phyloP scores from a whole-genome alignment of 352 stramenopile genomes.

The Phytopythium cucurbitacearum region DNA sequence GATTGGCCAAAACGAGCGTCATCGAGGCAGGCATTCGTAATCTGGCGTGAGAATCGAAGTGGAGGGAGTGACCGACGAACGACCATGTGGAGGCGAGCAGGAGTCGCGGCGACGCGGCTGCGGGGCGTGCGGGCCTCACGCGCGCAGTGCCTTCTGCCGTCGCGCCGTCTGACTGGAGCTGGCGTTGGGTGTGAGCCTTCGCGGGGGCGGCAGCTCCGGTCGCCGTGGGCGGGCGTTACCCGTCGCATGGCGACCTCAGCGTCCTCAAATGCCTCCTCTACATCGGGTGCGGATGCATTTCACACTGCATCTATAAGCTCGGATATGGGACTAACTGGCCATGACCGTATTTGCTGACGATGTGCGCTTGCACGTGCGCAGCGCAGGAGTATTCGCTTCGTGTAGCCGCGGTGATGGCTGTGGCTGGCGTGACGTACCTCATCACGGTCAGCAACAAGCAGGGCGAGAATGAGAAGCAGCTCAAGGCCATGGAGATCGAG shows the following conservation, averaged over 20 bases:
- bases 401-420: conserved; percentile 21
- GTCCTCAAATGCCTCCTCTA: too few relatives aligned
- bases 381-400: conserved; percentile 18
- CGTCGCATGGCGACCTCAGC: too few relatives aligned
- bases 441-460: conserved; percentile 37
- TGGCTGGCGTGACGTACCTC: conserved; percentile 43
- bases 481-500: conserved; percentile 64
- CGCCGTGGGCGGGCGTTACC: too few relatives aligned
- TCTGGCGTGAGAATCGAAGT: background rate
- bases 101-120: background rate
- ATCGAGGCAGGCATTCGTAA: background rate
- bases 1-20: background rate
- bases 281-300: too few relatives aligned
- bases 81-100: conserved; percentile 3
- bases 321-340: too few relatives aligned
- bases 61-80: background rate
- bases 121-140: too few relatives aligned
- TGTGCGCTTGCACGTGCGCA: background rate
- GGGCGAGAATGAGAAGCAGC: conserved; percentile 43
- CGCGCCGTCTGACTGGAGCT: too few relatives aligned
- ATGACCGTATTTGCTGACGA: too few relatives aligned
- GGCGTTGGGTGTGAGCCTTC: too few relatives aligned
- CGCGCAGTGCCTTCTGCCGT: too few relatives aligned
- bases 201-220: too few relatives aligned
- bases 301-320: too few relatives aligned